phyloP scores from a whole-genome alignment of 768 basidiomycete genomes.

The Auricularia sp. region DNA sequence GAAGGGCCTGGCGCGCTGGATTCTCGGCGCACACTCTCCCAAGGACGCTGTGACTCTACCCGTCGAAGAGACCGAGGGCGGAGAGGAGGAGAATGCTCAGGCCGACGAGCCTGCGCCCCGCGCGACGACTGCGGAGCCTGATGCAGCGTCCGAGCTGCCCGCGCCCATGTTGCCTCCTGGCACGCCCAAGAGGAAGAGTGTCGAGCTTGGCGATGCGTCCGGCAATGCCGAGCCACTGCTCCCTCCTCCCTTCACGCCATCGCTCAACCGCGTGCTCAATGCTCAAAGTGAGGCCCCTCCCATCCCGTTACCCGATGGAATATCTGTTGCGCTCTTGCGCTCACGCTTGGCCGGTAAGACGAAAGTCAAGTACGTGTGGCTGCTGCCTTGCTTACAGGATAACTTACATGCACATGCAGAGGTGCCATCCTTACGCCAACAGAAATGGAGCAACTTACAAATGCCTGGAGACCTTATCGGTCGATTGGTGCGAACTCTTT shows the following conservation, averaged over 20 bases:
- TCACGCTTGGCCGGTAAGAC: slow-evolving; percentile 57
- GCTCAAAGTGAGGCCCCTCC: slow-evolving; percentile 20
- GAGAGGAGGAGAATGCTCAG: slow-evolving; percentile 10
- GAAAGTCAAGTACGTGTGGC: slow-evolving; percentile 51
- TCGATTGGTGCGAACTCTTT: too few relatives aligned
- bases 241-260: slow-evolving; percentile 59
- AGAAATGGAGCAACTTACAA: slow-evolving; percentile 74
- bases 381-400: slow-evolving; percentile 3
- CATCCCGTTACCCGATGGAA: slow-evolving; percentile 43
- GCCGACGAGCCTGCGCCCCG: slow-evolving; percentile 15
- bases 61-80: slow-evolving; percentile 5
- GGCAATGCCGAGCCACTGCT: slow-evolving; percentile 21
- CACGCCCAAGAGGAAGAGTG: slow-evolving; percentile 1
- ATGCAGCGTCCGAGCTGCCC: background rate
- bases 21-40: slow-evolving; percentile 48
- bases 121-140: slow-evolving; percentile 4
- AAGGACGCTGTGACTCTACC: slow-evolving; percentile 36
- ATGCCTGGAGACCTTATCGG: slow-evolving; percentile 31
- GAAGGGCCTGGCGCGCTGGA: slow-evolving; percentile 59
- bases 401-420: slow-evolving; percentile 27
- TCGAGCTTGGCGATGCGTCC: background rate
- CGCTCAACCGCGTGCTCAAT: slow-evolving; percentile 46
- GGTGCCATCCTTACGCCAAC: slow-evolving; percentile 65
- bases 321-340: slow-evolving; percentile 48
- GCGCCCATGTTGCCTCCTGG: background rate